Base-by-base conservation (phyloP, 2,329 filamentous ascomycete species). In the Myrmaecium sp. region DNA sequence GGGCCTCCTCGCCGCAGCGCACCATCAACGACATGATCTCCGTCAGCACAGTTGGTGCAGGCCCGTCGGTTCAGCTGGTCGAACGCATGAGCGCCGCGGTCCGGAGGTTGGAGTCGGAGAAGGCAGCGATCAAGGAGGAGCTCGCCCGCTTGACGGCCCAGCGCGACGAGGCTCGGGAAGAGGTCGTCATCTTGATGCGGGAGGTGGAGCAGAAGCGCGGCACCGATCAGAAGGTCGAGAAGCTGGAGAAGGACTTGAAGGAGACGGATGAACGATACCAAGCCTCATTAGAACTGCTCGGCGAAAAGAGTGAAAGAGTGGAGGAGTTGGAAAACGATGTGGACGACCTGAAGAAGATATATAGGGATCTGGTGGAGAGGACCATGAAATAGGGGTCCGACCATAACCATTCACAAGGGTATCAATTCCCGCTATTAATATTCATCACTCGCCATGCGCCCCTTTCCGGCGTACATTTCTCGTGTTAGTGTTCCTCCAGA, bases 21-120 rank as follows among this genome's bases (percentile, higher is more conserved):
- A 70, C 76, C 5, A 66, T 53, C 32, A 49, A 50, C 38, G 84
- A 93, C 42, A 77, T 92, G 58, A 68, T 89, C 16, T 91, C 81
- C 2, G 79, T 81, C 5, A 92, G 83, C 1, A 94, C 86, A 0
- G 77, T 82, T 6, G 86, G 75, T 1, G 84, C 86, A 0, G 89
- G 89, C 0, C 89, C 89, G 0, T 86, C 78, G 0, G 86, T 98
- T 2, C 86, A 95, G 52, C 68, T 98, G 1, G 84, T 98, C 10
- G 89, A 95, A 54, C 71, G 86, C 28, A 92, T 98, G 81, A 91
- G 80, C 43, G 81, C 84, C 3, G 81, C 83, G 0, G 84, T 98
- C 23, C 77, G 89, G 6, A 71, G 86, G 5, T 62, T 98, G 0
- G 89, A 98, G 47, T 81, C 73, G 25, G 89, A 98, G 47, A 92